Conservation (phyloP, 306 rosid genomes). For the Vicia faba region DNA sequence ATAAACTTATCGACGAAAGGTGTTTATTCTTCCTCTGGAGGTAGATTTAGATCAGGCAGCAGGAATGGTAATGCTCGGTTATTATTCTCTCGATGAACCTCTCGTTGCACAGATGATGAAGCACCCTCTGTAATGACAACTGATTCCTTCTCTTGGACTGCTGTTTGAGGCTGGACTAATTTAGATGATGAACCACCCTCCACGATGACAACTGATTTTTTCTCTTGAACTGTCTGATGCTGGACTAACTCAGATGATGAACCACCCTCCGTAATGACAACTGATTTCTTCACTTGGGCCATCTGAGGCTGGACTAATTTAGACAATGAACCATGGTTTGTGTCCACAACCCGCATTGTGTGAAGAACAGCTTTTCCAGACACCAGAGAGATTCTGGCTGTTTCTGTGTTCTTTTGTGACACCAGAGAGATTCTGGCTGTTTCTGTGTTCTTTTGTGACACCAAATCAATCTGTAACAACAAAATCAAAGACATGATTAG, state of each 20-base stretch:
- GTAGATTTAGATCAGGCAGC: constrained; percentile 79
- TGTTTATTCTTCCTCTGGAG: constrained; percentile 43
- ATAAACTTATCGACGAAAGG: constrained; percentile 33
- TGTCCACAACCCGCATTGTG: constrained; percentile 18
- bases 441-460: constrained; percentile 30
- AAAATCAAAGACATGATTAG: constrained; percentile 37
- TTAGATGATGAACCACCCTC: constrained; percentile 1
- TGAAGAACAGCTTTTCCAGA: constrained; percentile 12
- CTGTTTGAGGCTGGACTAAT: constrained; percentile 17
- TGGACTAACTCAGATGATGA: too few relatives aligned
- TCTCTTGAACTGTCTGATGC: too few relatives aligned
- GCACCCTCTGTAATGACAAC: constrained; percentile 5
- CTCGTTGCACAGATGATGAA: constrained; percentile 41
- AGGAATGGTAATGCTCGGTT: constrained; percentile 31
- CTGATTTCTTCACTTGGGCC: too few relatives aligned
- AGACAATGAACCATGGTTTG: constrained; percentile 20
- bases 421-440: constrained; percentile 23
- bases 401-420: constrained; percentile 1
- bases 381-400: constrained; percentile 25
- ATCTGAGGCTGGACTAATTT: too few relatives aligned
- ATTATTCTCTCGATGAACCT: constrained; percentile 41
- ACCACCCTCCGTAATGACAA: too few relatives aligned
- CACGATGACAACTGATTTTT: too few relatives aligned
- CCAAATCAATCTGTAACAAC: constrained; percentile 52
- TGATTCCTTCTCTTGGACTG: constrained; percentile 17